phyloP scores from a whole-genome alignment of 1,139 yeast genomes.

The Yamadazyma dendronema region DNA sequence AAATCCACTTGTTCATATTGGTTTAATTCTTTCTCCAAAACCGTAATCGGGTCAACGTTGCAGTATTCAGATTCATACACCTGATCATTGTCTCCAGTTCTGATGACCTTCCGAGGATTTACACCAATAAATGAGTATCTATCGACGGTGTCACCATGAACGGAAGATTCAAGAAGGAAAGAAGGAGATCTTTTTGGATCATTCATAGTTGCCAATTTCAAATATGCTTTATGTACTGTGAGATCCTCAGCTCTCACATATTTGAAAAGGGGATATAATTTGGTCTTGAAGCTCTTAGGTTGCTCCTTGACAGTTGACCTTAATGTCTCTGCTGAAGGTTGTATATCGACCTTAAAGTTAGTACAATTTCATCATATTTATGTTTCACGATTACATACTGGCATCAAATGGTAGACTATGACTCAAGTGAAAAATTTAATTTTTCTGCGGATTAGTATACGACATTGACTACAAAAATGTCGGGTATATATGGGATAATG shows the following conservation, averaged over 20 bases:
- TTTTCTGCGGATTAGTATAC: no score
- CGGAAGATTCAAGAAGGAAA: conserved; percentile 83
- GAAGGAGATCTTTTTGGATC: conserved; percentile 60
- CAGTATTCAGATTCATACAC: conserved; percentile 33
- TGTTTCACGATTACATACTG: conserved; percentile 3
- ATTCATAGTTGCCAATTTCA: conserved; percentile 76
- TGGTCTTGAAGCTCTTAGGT: conserved; percentile 24
- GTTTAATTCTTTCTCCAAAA: conserved; percentile 71
- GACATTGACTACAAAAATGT: no score
- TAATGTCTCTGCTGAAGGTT: conserved; percentile 60
- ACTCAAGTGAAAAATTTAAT: conserved; percentile 1
- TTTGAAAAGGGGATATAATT: conserved; percentile 78
- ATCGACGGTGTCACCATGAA: conserved; percentile 84
- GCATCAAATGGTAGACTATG: not conserved
- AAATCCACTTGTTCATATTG: conserved; percentile 65
- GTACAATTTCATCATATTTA: conserved; percentile 5
- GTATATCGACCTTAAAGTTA: conserved; percentile 39
- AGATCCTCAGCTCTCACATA: conserved; percentile 72
- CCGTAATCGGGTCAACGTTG: conserved; percentile 70
- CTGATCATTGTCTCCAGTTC: conserved; percentile 59
- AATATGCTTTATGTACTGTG: conserved; percentile 87
- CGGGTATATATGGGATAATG: not conserved
- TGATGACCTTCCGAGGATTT: conserved; percentile 75
- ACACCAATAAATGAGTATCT: conserved; percentile 90
- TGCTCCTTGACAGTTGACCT: conserved; percentile 43